Evolutionary conservation across 2,329 filamentous ascomycete genomes (phyloP).

Genomic region (Calonectria hongkongensis): DNA sequence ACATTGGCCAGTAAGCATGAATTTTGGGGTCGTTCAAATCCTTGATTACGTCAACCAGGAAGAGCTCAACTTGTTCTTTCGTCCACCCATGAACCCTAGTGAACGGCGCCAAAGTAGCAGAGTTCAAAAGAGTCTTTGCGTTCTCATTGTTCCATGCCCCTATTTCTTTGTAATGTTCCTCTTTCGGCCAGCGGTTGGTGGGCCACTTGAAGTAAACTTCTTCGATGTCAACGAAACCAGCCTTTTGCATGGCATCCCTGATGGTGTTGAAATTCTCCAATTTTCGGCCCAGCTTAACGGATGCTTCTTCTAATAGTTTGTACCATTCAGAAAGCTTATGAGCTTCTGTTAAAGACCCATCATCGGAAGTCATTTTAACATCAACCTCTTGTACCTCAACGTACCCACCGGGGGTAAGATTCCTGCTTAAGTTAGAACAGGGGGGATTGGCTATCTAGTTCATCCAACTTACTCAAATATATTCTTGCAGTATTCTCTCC

Average conservation of each 20-base stretch:
- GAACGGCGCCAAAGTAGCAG: slow-evolving; percentile 28
- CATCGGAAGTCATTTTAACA: slow-evolving; percentile 26
- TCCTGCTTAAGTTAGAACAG: slow-evolving; percentile 1
- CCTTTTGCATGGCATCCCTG: slow-evolving; percentile 23
- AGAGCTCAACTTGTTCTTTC: slow-evolving; percentile 32
- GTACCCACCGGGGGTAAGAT: slow-evolving; percentile 35
- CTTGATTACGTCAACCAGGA: slow-evolving; percentile 26
- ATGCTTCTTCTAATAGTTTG: slow-evolving; percentile 27
- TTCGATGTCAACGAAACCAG: slow-evolving; percentile 35
- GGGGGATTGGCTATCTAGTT: rapidly evolving
- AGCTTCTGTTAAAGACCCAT: slow-evolving; percentile 22
- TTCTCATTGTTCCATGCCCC: slow-evolving; percentile 38
- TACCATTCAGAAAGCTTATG: slow-evolving; percentile 29
- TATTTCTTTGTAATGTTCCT: slow-evolving; percentile 32
- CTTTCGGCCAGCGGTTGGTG: slow-evolving; percentile 36
- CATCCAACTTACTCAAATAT: slow-evolving; percentile 32
- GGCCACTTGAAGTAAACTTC: slow-evolving; percentile 39
- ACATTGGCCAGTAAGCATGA: slow-evolving; percentile 44
- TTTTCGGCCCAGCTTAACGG: slow-evolving; percentile 29
- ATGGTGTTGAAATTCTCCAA: slow-evolving; percentile 18
- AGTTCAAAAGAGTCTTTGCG: slow-evolving; percentile 21
- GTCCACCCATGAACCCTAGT: slow-evolving; percentile 39
- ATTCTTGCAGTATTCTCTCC: slow-evolving; percentile 32
- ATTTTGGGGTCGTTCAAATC: slow-evolving; percentile 34
- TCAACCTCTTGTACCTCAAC: slow-evolving; percentile 41